Base-by-base conservation (phyloP, 108 stramenopile genomes). In the Pelagomonas calceolata region DNA sequence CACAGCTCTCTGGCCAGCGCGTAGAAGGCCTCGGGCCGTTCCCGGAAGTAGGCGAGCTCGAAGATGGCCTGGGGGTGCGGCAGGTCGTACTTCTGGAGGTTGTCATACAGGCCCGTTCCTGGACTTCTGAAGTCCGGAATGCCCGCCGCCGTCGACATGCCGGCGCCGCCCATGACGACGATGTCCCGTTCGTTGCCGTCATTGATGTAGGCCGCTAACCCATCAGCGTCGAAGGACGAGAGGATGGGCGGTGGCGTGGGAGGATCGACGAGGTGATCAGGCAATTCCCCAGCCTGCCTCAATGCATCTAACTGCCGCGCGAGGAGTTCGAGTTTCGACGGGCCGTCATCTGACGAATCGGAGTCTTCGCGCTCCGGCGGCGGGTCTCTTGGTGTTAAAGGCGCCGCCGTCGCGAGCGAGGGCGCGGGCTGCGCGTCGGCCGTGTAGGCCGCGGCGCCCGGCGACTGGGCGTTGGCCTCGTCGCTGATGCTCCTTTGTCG, bases 101-200 rank as follows among this genome's bases (percentile, higher is more conserved):
- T 91, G 75, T 89, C 88, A 71, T 97, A 96, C 35, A 95, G 73
- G 4, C 94, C 94, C 29, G 91, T 89, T 14, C 94, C 94, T 0
- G 89, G 88, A 5, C 90, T 86, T 30, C 95, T 81, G 78, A 97
- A 97, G 76, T 97, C 95, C 4, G 95, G 95, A 65, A 97, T 94
- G 30, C 95, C 94, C 12, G 91, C 90, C 51, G 86, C 85, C 21
- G 51, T 60, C 21, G 30, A 32, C 34, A 66, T 66, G 66, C 66
- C 66, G 16, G 66, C 66, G 66, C 66, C 66, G 66, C 34, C 34
- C 14, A 66, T 14, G 66, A 66, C 66, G 21, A 66, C 66, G 30
- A 66, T 18, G 34, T 66, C 51, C 9, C 39, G 39, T 26, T 3
- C 51, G 21, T 17, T 26, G 51, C 29, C 26, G 21, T 3, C 26